phyloP scores from a whole-genome alignment of 2,329 filamentous ascomycete species.

The Fusarium keratoplasticum region DNA sequence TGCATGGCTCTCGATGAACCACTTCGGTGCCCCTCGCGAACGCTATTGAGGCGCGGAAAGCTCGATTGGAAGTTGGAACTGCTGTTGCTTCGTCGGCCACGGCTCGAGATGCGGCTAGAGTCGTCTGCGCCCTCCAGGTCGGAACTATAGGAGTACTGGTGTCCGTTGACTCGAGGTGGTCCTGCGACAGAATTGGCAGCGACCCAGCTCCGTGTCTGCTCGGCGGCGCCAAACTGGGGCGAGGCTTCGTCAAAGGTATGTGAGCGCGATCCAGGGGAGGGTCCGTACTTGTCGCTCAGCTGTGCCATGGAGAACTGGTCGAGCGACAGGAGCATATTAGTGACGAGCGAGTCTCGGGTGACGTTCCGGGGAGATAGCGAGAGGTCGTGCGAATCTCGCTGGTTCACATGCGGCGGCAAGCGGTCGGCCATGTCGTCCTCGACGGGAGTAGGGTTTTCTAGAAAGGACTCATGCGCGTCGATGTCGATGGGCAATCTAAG shows the following conservation, averaged over 20 bases:
- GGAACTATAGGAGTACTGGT: conserved; percentile 69
- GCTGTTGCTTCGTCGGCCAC: conserved; percentile 81
- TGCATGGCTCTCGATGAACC: conserved; percentile 57
- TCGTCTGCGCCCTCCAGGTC: conserved; percentile 69
- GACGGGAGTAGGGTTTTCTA: conserved; percentile 46
- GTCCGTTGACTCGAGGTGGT: conserved; percentile 42
- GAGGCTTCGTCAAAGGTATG: conserved; percentile 45
- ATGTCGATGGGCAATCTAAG: conserved; percentile 41
- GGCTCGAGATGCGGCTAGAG: conserved; percentile 64
- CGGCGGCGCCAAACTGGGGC: conserved; percentile 44
- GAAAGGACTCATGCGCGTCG: conserved; percentile 45
- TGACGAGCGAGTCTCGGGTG: conserved; percentile 90
- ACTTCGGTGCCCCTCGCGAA: conserved; percentile 59
- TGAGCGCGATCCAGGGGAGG: conserved; percentile 36
- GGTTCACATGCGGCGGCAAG: conserved; percentile 42
- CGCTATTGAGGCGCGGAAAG: conserved; percentile 72
- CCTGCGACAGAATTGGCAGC: conserved; percentile 41
- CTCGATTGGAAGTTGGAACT: conserved; percentile 76
- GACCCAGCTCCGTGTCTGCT: conserved; percentile 50
- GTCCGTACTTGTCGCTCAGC: conserved; percentile 42
- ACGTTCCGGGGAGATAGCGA: conserved; percentile 81
- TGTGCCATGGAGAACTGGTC: conserved; percentile 79
- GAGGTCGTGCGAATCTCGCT: conserved; percentile 84
- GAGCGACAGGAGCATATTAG: conserved; percentile 94
- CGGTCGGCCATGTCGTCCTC: conserved; percentile 46